A percentile compares a stretch with the other conserved stretches of the same genome.
Conservation (phyloP, 352 stramenopile species). For the Phytopythium helicoides region DNA sequence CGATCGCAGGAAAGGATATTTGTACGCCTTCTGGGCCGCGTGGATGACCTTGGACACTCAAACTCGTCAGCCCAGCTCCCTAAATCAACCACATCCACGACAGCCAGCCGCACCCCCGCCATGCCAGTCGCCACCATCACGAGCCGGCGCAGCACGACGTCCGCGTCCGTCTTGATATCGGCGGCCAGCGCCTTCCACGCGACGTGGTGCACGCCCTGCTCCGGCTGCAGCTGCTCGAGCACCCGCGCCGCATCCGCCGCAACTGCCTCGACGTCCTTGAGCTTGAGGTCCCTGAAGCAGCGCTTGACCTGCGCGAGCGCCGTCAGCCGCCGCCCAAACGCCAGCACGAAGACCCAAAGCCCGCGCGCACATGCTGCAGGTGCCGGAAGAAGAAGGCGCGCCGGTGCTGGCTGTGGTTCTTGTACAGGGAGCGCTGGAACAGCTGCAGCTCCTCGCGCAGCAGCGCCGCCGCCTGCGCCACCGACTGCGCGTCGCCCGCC, state of each 20-base stretch:
- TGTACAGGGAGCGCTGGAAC: slow-evolving; percentile 85
- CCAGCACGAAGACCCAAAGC: no score
- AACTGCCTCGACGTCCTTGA: slow-evolving; percentile 30
- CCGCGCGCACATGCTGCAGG: slow-evolving; percentile 53
- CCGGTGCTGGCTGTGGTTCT: slow-evolving; percentile 87
- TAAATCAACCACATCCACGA: no score
- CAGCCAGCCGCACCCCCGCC: slow-evolving; percentile 22
- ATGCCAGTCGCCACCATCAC: slow-evolving; percentile 21
- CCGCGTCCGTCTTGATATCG: slow-evolving; percentile 54
- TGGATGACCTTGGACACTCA: slow-evolving; percentile 54
- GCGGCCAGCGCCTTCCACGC: slow-evolving; percentile 67
- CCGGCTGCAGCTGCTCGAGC: slow-evolving; percentile 41
- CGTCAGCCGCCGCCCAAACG: no score
- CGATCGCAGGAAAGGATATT: no score
- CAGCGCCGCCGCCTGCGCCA: slow-evolving; percentile 27
- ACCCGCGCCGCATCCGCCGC: slow-evolving; percentile 40
- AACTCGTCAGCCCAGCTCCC: no score
- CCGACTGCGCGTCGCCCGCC: slow-evolving; percentile 30
- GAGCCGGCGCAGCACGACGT: slow-evolving; percentile 48
- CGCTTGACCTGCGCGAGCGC: slow-evolving; percentile 58
- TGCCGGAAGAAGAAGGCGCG: slow-evolving; percentile 81
- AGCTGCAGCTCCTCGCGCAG: slow-evolving; percentile 57
- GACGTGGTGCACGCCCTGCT: slow-evolving; percentile 61
- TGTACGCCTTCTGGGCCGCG: slow-evolving; percentile 76
- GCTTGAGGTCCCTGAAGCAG: slow-evolving; percentile 41